Conservation (phyloP, 1,139 yeast species). For the Saccharomyces hybrid region DNA sequence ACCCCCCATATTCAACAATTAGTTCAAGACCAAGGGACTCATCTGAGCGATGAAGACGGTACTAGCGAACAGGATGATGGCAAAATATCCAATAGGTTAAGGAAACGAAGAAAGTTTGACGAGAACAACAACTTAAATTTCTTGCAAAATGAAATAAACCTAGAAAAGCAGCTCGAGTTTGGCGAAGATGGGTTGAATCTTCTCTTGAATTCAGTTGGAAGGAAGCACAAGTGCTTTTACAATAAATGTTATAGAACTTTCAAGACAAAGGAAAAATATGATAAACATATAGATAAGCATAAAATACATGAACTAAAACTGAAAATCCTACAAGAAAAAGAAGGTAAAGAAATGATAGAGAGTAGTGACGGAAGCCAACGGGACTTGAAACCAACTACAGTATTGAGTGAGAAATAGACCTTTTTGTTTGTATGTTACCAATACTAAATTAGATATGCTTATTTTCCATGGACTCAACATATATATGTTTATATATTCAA, state of each 20-base stretch:
- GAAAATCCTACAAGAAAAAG: conserved; percentile 21
- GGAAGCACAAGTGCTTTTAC: conserved; percentile 27
- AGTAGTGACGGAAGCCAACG: no score
- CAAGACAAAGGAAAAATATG: conserved; percentile 29
- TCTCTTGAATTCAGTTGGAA: conserved; percentile 29
- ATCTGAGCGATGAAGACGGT: background rate
- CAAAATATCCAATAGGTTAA: background rate
- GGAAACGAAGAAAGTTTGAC: conserved; percentile 3
- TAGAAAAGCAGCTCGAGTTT: conserved; percentile 14
- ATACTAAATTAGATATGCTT: no score
- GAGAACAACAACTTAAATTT: conserved; percentile 8
- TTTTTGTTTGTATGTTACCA: background rate
- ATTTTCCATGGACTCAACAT: background rate
- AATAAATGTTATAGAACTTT: conserved; percentile 30
- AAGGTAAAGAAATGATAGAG: background rate
- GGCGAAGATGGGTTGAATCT: conserved; percentile 22
- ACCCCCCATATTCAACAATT: background rate
- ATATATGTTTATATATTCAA: background rate
- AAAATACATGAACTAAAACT: conserved; percentile 30
- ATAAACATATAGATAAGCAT: conserved; percentile 30
- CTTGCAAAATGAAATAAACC: conserved; percentile 12
- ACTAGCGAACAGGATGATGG: conserved; percentile 2
- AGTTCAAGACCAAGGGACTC: background rate
- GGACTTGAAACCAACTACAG: no score
- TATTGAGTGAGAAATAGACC: background rate